phyloP scores from a whole-genome alignment of 1,284 basidiomycete genomes.

The Inonotus obliquus region DNA sequence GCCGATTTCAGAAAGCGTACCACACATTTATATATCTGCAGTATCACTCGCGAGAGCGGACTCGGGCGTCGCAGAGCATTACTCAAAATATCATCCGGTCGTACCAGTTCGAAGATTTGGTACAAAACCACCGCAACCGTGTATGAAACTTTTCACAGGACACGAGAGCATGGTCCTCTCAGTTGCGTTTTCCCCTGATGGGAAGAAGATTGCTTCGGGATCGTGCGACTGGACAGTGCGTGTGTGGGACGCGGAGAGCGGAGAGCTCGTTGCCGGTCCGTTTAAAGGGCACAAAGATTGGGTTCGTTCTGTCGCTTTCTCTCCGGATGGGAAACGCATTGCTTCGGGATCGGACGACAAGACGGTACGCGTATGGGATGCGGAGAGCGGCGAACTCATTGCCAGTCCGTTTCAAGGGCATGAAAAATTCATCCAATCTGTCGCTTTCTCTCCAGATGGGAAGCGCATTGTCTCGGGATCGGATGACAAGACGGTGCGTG shows the following conservation, averaged over 20 bases:
- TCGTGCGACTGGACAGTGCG: not conserved
- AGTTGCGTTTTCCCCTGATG: conserved; percentile 1
- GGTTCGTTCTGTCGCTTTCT: too few relatives aligned
- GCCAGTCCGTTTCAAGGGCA: conserved; percentile 12
- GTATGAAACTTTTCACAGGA: not conserved
- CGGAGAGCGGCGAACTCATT: too few relatives aligned
- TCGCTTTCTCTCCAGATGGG: conserved; percentile 9
- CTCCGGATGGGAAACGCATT: too few relatives aligned
- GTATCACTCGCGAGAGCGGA: conserved; percentile 21
- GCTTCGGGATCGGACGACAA: too few relatives aligned
- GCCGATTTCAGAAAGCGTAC: too few relatives aligned
- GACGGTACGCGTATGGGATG: conserved; percentile 19
- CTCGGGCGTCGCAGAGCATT: not conserved
- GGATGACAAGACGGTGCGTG: too few relatives aligned
- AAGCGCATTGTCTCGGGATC: too few relatives aligned
- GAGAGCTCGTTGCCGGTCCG: too few relatives aligned
- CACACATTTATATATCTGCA: conserved; percentile 26
- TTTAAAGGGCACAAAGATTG: too few relatives aligned
- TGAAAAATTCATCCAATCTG: not conserved
- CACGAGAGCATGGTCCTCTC: not conserved
- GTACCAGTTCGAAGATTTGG: not conserved
- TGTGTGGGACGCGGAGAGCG: not conserved
- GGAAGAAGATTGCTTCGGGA: not conserved
- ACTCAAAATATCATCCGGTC: not conserved
- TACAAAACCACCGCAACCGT: not conserved